Percentiles rank a stretch among this genome's conserved stretches.
phyloP scores from a whole-genome alignment of 163 green algal genomes.

The Chlorella variabilis region DNA sequence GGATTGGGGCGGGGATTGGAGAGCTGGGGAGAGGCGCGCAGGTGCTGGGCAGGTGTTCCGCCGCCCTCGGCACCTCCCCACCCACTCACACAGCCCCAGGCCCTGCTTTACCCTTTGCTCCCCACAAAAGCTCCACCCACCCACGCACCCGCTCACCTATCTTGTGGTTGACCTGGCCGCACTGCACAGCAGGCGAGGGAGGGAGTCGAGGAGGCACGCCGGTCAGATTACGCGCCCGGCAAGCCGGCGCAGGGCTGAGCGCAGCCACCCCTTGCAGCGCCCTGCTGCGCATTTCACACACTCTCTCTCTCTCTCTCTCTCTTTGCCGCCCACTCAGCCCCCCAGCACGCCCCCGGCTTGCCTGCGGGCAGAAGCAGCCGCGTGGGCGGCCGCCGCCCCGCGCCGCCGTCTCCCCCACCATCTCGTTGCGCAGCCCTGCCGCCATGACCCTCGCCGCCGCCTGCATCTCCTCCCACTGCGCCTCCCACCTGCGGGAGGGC shows the following conservation, averaged over 20 bases:
- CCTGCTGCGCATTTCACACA: too few relatives aligned
- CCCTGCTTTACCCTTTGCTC: too few relatives aligned
- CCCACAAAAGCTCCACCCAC: not conserved
- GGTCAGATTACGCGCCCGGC: too few relatives aligned
- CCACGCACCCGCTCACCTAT: too few relatives aligned
- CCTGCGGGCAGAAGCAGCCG: slow-evolving; percentile 40
- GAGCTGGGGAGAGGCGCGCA: not conserved
- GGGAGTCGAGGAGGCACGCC: not conserved
- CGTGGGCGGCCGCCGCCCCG: not conserved
- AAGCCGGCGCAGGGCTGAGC: too few relatives aligned
- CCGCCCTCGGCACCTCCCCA: too few relatives aligned
- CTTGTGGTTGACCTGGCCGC: too few relatives aligned
- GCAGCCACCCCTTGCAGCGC: too few relatives aligned
- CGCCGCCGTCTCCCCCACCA: slow-evolving; percentile 7
- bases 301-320: not conserved
- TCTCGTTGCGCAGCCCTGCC: slow-evolving; percentile 23
- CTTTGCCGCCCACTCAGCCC: not conserved
- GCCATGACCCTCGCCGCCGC: slow-evolving; percentile 4
- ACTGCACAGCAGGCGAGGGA: not conserved
- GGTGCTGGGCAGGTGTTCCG: too few relatives aligned
- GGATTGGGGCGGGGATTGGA: too few relatives aligned
- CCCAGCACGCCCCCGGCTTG: slow-evolving; percentile 8
- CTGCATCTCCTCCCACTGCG: slow-evolving; percentile 43
- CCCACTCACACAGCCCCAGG: too few relatives aligned
- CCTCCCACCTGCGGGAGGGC: slow-evolving; percentile 50